Evolutionary conservation across 176 grass and related monocot species (phyloP).

Genomic region (Olyra latifolia): DNA sequence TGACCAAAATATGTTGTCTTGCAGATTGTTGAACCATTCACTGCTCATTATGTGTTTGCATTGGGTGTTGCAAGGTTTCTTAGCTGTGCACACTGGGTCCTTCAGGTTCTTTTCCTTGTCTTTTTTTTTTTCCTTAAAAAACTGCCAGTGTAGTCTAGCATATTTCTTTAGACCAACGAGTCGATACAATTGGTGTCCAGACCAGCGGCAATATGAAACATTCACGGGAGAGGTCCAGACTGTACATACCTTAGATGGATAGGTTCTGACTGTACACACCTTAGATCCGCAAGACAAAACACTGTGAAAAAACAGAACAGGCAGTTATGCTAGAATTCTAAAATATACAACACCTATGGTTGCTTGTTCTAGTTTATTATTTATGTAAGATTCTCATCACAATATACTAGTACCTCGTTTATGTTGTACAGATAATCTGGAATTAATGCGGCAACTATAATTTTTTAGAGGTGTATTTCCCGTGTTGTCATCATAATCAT

Average conservation of each 20-base stretch:
- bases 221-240: neutral
- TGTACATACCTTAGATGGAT: neutral
- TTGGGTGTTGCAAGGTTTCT: conserved; percentile 96
- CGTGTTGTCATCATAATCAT: neutral
- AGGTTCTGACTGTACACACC: neutral
- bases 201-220: neutral
- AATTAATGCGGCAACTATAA: neutral
- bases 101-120: conserved; percentile 71
- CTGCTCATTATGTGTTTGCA: conserved; percentile 97
- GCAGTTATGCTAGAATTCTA: neutral
- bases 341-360: neutral
- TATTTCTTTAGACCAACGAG: neutral
- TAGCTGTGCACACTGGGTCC: conserved; percentile 97
- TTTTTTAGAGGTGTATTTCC: neutral
- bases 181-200: neutral
- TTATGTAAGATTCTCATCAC: neutral
- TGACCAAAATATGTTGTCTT: neutral
- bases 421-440: neutral
- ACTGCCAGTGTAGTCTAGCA: neutral
- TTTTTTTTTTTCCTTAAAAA: conserved; percentile 11
- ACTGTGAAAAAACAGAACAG: neutral
- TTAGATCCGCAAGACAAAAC: neutral
- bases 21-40: conserved; percentile 97
- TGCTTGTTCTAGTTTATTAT: neutral
- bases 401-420: neutral